Evolutionary conservation across 148 eudicot genomes (phyloP).

Genomic region (Rhododendron ferrugineum): DNA sequence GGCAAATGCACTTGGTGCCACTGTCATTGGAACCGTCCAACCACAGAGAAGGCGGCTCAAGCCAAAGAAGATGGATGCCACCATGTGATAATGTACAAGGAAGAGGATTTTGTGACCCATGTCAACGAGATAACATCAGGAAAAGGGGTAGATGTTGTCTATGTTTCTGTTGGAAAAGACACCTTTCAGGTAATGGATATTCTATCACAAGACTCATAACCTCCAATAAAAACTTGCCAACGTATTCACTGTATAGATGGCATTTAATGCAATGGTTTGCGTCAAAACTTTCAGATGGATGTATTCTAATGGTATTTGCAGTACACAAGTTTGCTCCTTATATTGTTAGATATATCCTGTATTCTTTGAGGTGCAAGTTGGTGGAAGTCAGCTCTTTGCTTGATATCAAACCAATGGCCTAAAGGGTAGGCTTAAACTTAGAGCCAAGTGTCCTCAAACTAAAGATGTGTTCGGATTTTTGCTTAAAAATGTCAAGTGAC

Average conservation of each 20-base stretch:
- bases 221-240: not conserved
- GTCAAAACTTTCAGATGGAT: not conserved
- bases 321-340: not conserved
- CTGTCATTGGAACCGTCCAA: conserved; percentile 83
- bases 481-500: not conserved
- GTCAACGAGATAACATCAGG: conserved; percentile 76
- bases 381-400: not conserved
- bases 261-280: not conserved
- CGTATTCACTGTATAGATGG: not conserved
- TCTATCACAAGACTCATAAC: not conserved
- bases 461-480: not conserved
- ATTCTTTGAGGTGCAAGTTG: not conserved
- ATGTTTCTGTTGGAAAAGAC: conserved; percentile 86
- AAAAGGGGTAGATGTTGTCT: conserved; percentile 82
- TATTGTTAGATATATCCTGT: not conserved
- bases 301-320: not conserved
- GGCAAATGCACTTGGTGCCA: conserved; percentile 81
- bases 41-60: conserved; percentile 66
- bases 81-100: conserved; percentile 63
- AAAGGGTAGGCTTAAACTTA: not conserved
- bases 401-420: not conserved
- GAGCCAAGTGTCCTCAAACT: not conserved
- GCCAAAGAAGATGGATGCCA: conserved; percentile 90
- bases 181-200: conserved; percentile 59
- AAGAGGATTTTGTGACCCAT: conserved; percentile 68